Conservation (phyloP, 2,329 filamentous ascomycete genomes). For the Celoporthe dispersa region DNA sequence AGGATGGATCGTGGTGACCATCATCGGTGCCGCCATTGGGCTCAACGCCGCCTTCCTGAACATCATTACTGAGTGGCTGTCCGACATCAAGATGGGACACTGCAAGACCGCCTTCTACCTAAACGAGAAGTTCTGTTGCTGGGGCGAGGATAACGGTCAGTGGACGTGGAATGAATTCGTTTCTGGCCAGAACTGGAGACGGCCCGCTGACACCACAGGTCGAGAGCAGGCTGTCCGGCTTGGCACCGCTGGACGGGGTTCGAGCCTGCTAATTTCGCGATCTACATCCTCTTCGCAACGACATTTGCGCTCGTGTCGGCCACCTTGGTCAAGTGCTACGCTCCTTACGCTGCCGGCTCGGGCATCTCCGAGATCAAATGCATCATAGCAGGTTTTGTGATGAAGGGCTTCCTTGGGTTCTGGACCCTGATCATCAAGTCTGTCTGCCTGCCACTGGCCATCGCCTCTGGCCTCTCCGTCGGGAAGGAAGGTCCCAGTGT, state of each 20-base stretch:
- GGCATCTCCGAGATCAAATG: constrained; percentile 99
- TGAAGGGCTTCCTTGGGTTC: constrained; percentile 95
- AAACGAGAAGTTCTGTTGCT: constrained; percentile 97
- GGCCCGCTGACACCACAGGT: not conserved
- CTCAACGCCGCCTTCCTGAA: constrained; percentile 92
- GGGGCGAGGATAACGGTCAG: constrained; percentile 85
- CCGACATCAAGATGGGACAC: constrained; percentile 94
- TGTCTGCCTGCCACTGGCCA: constrained; percentile 85
- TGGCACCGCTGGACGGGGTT: constrained; percentile 91
- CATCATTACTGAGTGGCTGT: constrained; percentile 95
- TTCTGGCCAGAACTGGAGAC: not conserved
- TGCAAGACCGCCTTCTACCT: constrained; percentile 96
- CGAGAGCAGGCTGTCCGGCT: constrained; percentile 72
- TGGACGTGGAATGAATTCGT: not conserved
- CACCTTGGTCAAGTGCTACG: constrained; percentile 84
- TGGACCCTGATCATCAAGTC: constrained; percentile 96
- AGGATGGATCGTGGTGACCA: constrained; percentile 95
- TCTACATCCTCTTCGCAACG: constrained; percentile 87
- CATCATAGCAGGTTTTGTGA: constrained; percentile 97
- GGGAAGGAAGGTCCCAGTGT: constrained; percentile 98
- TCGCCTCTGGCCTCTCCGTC: constrained; percentile 90
- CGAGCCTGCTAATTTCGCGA: constrained; percentile 77
- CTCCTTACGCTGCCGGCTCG: constrained; percentile 93
- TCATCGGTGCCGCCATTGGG: constrained; percentile 91
- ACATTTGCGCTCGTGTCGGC: constrained; percentile 83